phyloP scores from a whole-genome alignment of 805 yeast genomes.

The Ogataea haglerorum region DNA sequence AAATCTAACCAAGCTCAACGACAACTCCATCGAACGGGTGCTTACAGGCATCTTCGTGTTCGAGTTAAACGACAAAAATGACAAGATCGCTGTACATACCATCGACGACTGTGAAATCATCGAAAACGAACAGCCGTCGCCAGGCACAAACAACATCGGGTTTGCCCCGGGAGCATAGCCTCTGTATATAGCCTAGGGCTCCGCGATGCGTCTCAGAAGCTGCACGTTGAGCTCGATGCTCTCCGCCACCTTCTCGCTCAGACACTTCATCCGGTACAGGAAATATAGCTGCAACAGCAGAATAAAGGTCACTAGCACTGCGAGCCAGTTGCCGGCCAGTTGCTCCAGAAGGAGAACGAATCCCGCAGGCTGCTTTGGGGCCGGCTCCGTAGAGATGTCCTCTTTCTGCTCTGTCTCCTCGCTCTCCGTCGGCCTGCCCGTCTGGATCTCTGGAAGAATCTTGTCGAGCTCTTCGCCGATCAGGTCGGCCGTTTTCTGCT shows the following conservation, averaged over 20 bases:
- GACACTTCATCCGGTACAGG: constrained; percentile 5
- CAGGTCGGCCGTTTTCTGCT: constrained; percentile 52
- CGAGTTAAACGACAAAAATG: constrained; percentile 57
- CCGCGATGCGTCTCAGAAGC: constrained; percentile 1
- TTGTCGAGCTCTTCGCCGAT: constrained; percentile 30
- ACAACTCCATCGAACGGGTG: constrained; percentile 34
- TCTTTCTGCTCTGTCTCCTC: background rate
- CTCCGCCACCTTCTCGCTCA: background rate
- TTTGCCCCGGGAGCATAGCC: constrained; percentile 20
- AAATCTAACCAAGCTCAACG: constrained; percentile 4
- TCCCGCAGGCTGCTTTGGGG: background rate
- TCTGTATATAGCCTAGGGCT: constrained; percentile 3
- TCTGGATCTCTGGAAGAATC: constrained; percentile 16
- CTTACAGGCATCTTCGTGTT: constrained; percentile 59
- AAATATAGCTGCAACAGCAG: constrained; percentile 10
- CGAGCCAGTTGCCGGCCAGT: constrained; percentile 12
- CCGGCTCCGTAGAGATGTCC: constrained; percentile 1
- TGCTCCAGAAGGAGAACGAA: constrained; percentile 3
- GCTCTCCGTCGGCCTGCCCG: background rate
- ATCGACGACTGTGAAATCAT: constrained; percentile 62
- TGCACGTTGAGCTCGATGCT: constrained; percentile 1
- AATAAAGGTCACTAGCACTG: constrained; percentile 5
- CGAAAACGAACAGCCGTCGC: constrained; percentile 36
- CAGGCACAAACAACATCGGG: constrained; percentile 14
- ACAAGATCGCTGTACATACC: constrained; percentile 56